Evolutionary conservation across 371 early-diverging fungal species (phyloP).

Genomic region (Nematocida minor): DNA sequence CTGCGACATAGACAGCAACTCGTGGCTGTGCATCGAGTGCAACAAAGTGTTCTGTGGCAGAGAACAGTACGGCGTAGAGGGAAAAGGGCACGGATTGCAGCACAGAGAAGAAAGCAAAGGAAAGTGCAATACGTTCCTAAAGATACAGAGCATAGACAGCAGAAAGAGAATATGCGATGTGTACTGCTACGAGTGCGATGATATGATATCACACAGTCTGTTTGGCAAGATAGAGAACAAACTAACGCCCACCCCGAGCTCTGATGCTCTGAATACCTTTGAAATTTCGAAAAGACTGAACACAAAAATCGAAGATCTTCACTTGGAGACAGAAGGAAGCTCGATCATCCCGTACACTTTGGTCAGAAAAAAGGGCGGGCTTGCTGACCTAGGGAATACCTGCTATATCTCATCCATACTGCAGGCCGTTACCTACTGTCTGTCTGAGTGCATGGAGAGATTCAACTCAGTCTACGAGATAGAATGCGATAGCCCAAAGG

Average conservation of each 20-base stretch:
- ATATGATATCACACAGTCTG: conserved; percentile 10
- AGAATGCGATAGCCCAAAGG: conserved; percentile 44
- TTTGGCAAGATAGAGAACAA: neutral
- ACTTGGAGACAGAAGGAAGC: neutral
- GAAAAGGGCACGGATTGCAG: conserved; percentile 86
- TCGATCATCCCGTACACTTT: neutral
- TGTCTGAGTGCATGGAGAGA: conserved; percentile 13
- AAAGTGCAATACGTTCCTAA: conserved; percentile 74
- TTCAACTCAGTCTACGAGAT: conserved; percentile 50
- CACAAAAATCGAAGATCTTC: neutral
- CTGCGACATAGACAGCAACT: conserved; percentile 76
- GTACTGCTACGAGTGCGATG: conserved; percentile 62
- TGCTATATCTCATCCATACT: conserved; percentile 63
- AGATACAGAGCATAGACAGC: conserved; percentile 41
- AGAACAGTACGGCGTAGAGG: conserved; percentile 87
- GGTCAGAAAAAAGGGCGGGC: conserved; percentile 46
- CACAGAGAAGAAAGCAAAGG: conserved; percentile 74
- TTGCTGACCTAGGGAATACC: conserved; percentile 60
- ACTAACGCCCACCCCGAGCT: too few species aligned
- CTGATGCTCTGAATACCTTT: neutral
- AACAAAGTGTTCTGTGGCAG: conserved; percentile 70
- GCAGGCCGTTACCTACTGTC: conserved; percentile 53
- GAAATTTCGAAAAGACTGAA: conserved; percentile 14
- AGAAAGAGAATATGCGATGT: conserved; percentile 23
- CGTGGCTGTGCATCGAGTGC: conserved; percentile 70